Percentiles rank a stretch among this genome's conserved stretches.
Evolutionary conservation across 2,329 filamentous ascomycete genomes (phyloP).

Genomic region (Exophiala sp.): DNA sequence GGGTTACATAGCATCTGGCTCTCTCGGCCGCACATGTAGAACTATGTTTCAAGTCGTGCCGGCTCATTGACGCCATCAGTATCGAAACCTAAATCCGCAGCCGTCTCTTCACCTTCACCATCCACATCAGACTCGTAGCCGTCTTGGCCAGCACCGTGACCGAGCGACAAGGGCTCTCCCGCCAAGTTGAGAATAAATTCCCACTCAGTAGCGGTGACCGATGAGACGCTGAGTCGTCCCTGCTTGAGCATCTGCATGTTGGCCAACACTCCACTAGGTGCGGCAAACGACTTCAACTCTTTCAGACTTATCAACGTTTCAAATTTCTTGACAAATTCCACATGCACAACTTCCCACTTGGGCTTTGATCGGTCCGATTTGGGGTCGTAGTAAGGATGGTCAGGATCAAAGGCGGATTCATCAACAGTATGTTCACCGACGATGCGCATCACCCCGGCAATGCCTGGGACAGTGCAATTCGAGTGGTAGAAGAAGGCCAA

Average conservation of each 20-base stretch:
- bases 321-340: conserved; percentile 81
- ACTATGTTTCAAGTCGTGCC: too few species aligned
- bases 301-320: conserved; percentile 61
- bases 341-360: conserved; percentile 85
- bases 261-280: conserved; percentile 53
- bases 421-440: conserved; percentile 78
- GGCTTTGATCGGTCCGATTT: conserved; percentile 63
- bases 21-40: too few species aligned
- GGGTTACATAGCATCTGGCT: too few species aligned
- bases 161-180: conserved; percentile 31
- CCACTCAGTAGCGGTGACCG: conserved; percentile 45
- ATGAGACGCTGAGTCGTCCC: conserved; percentile 69
- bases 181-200: conserved; percentile 43
- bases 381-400: conserved; percentile 75
- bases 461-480: conserved; percentile 81
- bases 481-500: conserved; percentile 96
- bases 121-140: conserved; percentile 26
- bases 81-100: neutral
- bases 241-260: conserved; percentile 80
- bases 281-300: conserved; percentile 62
- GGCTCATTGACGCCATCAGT: conserved; percentile 2
- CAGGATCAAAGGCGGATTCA: conserved; percentile 64
- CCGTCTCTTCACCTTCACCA: conserved; percentile 22
- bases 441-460: conserved; percentile 84
- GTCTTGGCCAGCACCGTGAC: conserved; percentile 14